Conservation (phyloP, 805 yeast species). For the Schwanniomyces occidentalis region DNA sequence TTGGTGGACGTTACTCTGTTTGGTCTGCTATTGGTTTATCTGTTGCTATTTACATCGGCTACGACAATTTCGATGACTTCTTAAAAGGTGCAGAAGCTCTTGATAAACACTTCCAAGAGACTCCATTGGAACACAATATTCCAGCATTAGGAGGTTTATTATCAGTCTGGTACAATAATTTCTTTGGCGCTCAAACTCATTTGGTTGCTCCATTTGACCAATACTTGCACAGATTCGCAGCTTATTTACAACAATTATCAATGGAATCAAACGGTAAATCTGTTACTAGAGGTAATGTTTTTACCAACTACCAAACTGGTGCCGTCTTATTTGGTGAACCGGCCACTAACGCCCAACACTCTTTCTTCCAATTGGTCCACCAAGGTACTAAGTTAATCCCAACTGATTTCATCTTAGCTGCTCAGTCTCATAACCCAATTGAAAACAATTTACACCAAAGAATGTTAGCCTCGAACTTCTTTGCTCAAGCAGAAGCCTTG, state of each 20-base stretch:
- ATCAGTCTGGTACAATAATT: constrained; percentile 98
- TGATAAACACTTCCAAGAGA: constrained; percentile 81
- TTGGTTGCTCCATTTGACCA: constrained; percentile 98
- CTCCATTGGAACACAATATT: constrained; percentile 89
- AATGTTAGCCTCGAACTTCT: constrained; percentile 98
- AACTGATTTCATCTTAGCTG: constrained; percentile 94
- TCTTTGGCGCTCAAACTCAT: constrained; percentile 97
- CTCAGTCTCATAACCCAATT: constrained; percentile 97
- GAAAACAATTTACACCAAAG: constrained; percentile 91
- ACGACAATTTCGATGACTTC: constrained; percentile 87
- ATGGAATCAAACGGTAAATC: constrained; percentile 99
- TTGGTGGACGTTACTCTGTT: constrained; percentile 99
- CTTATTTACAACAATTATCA: constrained; percentile 95
- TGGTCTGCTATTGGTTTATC: constrained; percentile 99
- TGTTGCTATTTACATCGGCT: constrained; percentile 93
- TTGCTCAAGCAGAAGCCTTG: constrained; percentile 97
- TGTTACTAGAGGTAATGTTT: constrained; percentile 88
- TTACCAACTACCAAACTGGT: constrained; percentile 94
- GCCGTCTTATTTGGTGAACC: constrained; percentile 97
- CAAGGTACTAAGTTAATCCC: constrained; percentile 99
- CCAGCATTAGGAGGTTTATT: constrained; percentile 92
- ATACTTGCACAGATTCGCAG: constrained; percentile 98
- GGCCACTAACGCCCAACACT: constrained; percentile 98
- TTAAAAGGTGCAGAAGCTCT: constrained; percentile 97
- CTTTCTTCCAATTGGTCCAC: constrained; percentile 98